Evolutionary conservation across 495 filamentous ascomycete species (phyloP), one percentile per base, ranked within the genome.

Genomic region (Pyrenopolyporus hunteri): DNA sequence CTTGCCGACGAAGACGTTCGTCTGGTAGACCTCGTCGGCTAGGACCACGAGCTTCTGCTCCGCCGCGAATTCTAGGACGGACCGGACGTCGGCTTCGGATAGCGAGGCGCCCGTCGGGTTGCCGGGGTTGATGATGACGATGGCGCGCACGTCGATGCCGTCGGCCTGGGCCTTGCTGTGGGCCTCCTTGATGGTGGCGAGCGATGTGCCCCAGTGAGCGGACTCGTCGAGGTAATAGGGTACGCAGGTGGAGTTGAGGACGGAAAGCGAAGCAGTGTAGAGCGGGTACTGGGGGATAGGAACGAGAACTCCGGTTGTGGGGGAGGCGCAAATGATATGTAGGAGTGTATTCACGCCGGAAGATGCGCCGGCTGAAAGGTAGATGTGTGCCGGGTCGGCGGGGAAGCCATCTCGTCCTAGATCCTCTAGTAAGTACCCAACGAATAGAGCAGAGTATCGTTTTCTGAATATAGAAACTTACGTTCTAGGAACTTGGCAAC

Each of bases 21-120:
- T 98, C 77, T 98, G 94, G 83, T 98, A 98, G 6, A 98, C 94
- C 76, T 98, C 94, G 67, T 98, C 94, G 52, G 95, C 94, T 33
- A 98, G 79, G 33, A 97, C 78, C 10, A 98, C 92, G 11, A 98
- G 83, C 50, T 87, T 86, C 78, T 98, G 84, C 73, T 93, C 80
- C 7, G 89, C 87, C 22, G 95, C 94, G 44, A 97, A 85, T 17
- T 92, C 82, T 43, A 98, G 82, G 2, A 98, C 90, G 55, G 82
- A 77, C 66, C 85, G 83, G 72, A 98, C 88, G 67, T 96, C 93
- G 10, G 85, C 83, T 40, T 87, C 77, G 33, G 85, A 76, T 19
- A 98, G 82, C 54, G 87, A 92, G 43, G 91, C 92, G 58, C 94
- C 94, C 0, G 94, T 98, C 2, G 94, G 94, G 79, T 98, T 98